These are phyloP conservation scores for Neofusicoccum ribis DNA, from an alignment of 2,329 filamentous ascomycete species.

Conservation along the genomic window DNA sequence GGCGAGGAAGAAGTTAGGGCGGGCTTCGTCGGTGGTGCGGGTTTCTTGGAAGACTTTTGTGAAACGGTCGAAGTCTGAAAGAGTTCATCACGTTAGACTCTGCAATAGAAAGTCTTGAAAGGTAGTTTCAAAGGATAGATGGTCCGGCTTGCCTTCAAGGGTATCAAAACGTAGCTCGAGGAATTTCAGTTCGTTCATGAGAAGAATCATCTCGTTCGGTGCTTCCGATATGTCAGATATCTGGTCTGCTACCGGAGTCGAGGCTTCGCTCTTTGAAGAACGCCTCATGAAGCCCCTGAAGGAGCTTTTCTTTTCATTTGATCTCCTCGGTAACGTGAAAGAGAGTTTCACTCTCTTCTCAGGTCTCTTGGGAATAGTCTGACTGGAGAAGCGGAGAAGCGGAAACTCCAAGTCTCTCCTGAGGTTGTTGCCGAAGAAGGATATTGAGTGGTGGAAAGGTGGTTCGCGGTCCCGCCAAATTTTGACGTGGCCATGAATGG, in stretches of 20 bases:
- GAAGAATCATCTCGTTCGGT: background rate
- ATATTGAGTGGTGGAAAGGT: constrained; percentile 9
- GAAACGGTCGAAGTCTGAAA: constrained; percentile 1
- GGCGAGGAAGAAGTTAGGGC: background rate
- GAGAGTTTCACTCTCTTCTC: constrained; percentile 10
- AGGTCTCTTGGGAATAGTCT: background rate
- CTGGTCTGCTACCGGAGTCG: background rate
- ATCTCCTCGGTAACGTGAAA: background rate
- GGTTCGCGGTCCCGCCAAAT: constrained; percentile 6
- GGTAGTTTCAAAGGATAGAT: too few relatives aligned
- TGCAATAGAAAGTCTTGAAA: too few relatives aligned
- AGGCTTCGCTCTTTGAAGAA: background rate
- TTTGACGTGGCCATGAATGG: constrained; percentile 12
- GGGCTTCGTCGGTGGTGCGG: background rate
- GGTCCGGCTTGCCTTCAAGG: background rate
- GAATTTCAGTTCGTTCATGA: constrained; percentile 1
- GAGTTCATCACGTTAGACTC: background rate
- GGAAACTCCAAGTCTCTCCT: background rate
- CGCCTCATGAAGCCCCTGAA: background rate
- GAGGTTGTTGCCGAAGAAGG: constrained; percentile 4
- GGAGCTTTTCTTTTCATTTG: background rate
- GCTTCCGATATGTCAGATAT: background rate
- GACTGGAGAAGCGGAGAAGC: background rate
- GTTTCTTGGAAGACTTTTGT: background rate
- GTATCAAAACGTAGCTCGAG: constrained; percentile 8